Evolutionary conservation across 1,139 yeast genomes (phyloP), one percentile per base, ranked within the genome.

Genomic region (Debaryomyces sp.): DNA sequence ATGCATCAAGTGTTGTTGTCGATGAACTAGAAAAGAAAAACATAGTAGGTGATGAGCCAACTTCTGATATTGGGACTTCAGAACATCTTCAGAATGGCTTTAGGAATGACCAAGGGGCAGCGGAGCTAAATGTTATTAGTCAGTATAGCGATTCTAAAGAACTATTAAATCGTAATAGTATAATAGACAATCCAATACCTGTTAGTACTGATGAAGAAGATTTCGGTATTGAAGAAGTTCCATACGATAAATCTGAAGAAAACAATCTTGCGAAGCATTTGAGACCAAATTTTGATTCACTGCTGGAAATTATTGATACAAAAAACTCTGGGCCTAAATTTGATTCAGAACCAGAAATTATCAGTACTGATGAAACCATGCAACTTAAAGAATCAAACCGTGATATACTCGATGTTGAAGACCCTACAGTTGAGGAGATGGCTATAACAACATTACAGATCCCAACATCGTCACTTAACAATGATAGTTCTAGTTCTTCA

Each of bases 271-370:
- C 71, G 6, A 59, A 58, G 36, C 63, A 60, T 4, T 60, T 68
- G 45, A 62, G 68, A 37, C 77, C 77, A 1, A 67, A 59, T 3
- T 71, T 72, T 52, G 74, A 69, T 41, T 54, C 57, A 3, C 58
- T 60, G 10, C 71, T 76, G 2, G 68, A 64, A 44, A 59, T 67
- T 17, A 68, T 67, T 15, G 63, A 60, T 21, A 60, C 62, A 21
- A 43, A 42, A 3, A 47, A 39, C 6, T 13, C 30, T 9, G 36
- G 67, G 35, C 77, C 77, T 1, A 67, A 59, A 4, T 71, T 72
- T 52, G 75, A 69, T 42, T 54, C 57, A 5, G 58, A 60, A 10
- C 72, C 76, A 3, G 68, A 64, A 44, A 60, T 68, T 17, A 68
- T 68, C 21, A 62, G 59, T 17, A 59, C 62, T 18, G 41, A 40